A percentile compares a stretch with the other conserved stretches of the same genome.
Evolutionary conservation across 129 eudicot species (phyloP).

Genomic region (Glebionis coronaria): DNA sequence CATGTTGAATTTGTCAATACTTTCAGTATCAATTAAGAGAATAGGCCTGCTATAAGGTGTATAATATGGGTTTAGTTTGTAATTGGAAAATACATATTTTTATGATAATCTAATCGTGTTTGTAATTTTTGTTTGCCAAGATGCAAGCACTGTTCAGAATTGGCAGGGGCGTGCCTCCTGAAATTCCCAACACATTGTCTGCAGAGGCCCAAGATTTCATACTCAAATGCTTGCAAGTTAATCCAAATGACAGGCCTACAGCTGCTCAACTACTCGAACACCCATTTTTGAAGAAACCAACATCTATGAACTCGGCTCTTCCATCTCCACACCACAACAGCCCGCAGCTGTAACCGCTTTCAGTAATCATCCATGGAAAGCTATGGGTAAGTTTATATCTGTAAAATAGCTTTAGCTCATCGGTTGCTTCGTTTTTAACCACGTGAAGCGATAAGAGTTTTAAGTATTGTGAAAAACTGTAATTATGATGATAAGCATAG

Average conservation of each 20-base stretch:
- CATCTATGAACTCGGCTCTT: constrained; percentile 30
- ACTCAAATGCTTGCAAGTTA: constrained; percentile 55
- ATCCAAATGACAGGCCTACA: constrained; percentile 65
- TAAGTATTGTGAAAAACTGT: not conserved
- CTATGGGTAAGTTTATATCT: constrained; percentile 8
- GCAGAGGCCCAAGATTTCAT: constrained; percentile 70
- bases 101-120: not conserved
- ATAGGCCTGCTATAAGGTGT: no score
- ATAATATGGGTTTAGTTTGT: not conserved
- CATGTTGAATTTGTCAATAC: not conserved
- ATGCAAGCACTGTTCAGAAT: constrained; percentile 80
- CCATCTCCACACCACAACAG: constrained; percentile 34
- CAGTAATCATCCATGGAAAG: not conserved
- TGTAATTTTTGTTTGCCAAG: constrained; percentile 34
- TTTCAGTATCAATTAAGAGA: no score
- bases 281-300: constrained; percentile 52
- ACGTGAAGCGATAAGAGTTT: constrained; percentile 9
- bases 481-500: constrained; percentile 8
- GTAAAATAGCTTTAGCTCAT: constrained; percentile 4
- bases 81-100: not conserved
- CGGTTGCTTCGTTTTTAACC: constrained; percentile 5
- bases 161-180: constrained; percentile 69
- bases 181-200: constrained; percentile 60
- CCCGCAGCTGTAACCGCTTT: constrained; percentile 22
- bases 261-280: constrained; percentile 77